Base-by-base conservation (phyloP, 1,284 basidiomycete species). In the Schizophyllum commune region DNA sequence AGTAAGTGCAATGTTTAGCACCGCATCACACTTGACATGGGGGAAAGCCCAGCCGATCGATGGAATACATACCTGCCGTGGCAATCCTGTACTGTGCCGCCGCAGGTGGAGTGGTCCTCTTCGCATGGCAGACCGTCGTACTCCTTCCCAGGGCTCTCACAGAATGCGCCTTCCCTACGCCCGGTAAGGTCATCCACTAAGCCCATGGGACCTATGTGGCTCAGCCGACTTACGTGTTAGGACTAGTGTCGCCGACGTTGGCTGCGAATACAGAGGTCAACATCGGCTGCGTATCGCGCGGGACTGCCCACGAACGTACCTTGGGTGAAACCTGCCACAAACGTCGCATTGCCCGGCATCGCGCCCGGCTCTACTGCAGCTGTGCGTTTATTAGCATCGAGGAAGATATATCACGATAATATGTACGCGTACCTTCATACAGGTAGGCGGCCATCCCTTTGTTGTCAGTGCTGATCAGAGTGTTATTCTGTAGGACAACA, bases 401-500 rank as follows among this genome's bases (percentile, higher is more conserved):
- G 57, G 11, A 54, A 5, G 27, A 61, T 32, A 32, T n/a, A 57
- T 17, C 9, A 20, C 5, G 34, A 56, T 21, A 60, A 11, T 8
- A 17, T 17, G 3, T 13, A 3, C 9, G 64, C 77, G 56, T 63
- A 86, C 86, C 74, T 76, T 91, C 90, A 64, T 89, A 91, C 15
- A 91, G 69, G 70, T 83, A 86, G 9, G 89, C 89, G 4, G 89
- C 88, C 86, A 92, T 90, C 22, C 90, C 90, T 70, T 92, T 92
- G 74, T 91, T 91, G 71, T 91, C 89, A 4, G 79, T 75, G 69
- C 87, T 90, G 33, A 92, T 80, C 9, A 91, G 75, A 0, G 89
- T 91, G 64, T 91, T 91, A 68, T 91, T 92, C 87, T 89, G 64
- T 27, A 27, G 52, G 13, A 61, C 51, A 22, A 51, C 32, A 32